Percentiles rank a stretch among this genome's conserved stretches.
phyloP scores from a whole-genome alignment of 1,139 yeast genomes.

The Kluyveromyces sp. region DNA sequence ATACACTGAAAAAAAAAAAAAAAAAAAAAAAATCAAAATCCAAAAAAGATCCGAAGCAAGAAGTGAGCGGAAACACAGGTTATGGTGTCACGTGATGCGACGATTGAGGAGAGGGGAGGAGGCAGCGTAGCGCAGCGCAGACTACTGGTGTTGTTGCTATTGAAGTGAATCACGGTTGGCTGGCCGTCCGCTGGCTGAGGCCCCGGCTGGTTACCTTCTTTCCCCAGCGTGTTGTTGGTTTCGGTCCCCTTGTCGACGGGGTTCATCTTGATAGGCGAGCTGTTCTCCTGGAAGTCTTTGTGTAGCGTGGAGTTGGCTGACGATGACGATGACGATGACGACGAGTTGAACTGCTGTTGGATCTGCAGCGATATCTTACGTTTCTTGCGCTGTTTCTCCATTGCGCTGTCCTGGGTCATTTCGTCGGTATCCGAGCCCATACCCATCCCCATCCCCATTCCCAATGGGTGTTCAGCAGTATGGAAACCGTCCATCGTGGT shows the following conservation, averaged over 20 bases:
- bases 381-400: slow-evolving; percentile 25
- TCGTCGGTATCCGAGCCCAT: slow-evolving; percentile 1
- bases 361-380: slow-evolving; percentile 27
- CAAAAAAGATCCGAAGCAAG: neutral
- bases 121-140: neutral
- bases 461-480: too few species aligned
- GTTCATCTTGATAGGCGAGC: slow-evolving; percentile 3
- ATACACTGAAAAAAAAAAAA: too few species aligned
- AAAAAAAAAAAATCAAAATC: too few species aligned
- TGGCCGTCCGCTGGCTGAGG: too few species aligned
- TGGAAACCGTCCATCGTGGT: too few species aligned
- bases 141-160: neutral
- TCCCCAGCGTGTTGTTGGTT: neutral
- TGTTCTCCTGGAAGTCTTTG: neutral
- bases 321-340: slow-evolving; percentile 9
- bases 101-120: too few species aligned
- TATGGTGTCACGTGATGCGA: too few species aligned
- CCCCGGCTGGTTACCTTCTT: neutral
- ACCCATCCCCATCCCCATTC: too few species aligned
- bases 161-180: slow-evolving; percentile 5
- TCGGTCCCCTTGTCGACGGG: slow-evolving; percentile 3
- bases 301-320: neutral
- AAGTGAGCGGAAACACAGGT: too few species aligned
- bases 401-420: slow-evolving; percentile 19
- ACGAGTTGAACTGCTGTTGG: slow-evolving; percentile 29